phyloP scores from a whole-genome alignment of 345 rosid genomes.

The Hypericum androsaemum region DNA sequence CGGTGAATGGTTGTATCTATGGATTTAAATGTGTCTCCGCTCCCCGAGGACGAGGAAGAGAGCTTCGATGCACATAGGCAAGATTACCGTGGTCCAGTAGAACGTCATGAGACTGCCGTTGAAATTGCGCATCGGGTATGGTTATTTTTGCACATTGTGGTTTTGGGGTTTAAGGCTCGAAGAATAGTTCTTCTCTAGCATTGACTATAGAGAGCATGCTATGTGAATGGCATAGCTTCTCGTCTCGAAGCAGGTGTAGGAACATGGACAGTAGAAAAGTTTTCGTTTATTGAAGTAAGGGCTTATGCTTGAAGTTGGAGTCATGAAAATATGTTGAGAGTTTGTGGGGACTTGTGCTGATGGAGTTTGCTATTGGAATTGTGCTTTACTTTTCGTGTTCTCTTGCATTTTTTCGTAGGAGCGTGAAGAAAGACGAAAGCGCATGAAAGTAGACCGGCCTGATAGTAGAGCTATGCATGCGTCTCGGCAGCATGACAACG shows the following conservation, averaged over 20 bases:
- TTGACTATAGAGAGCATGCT: too few species aligned
- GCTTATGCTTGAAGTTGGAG: too few species aligned
- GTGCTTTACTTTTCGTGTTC: conserved; percentile 2
- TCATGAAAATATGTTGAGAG: background rate
- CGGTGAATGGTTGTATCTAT: conserved; percentile 65
- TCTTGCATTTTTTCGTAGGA: conserved; percentile 42
- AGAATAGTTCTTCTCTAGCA: background rate
- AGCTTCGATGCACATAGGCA: conserved; percentile 36
- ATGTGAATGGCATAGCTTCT: background rate
- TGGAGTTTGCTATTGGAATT: background rate
- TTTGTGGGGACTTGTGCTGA: background rate
- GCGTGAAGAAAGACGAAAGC: conserved; percentile 86
- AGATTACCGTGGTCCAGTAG: conserved; percentile 37
- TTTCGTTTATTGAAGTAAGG: too few species aligned
- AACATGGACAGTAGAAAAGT: too few species aligned
- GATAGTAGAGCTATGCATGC: conserved; percentile 44
- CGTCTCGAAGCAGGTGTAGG: too few species aligned
- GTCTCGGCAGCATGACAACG: conserved; percentile 43
- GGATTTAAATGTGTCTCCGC: conserved; percentile 64
- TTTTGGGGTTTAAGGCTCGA: background rate
- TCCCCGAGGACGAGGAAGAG: conserved; percentile 77
- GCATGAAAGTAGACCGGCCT: conserved; percentile 50
- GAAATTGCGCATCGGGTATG: conserved; percentile 65
- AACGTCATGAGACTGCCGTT: conserved; percentile 47
- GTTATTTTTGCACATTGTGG: background rate